Evolutionary conservation across 257 asterid genomes (phyloP), one percentile per base, ranked within the genome.

Genomic region (Solanum stenotomum): DNA sequence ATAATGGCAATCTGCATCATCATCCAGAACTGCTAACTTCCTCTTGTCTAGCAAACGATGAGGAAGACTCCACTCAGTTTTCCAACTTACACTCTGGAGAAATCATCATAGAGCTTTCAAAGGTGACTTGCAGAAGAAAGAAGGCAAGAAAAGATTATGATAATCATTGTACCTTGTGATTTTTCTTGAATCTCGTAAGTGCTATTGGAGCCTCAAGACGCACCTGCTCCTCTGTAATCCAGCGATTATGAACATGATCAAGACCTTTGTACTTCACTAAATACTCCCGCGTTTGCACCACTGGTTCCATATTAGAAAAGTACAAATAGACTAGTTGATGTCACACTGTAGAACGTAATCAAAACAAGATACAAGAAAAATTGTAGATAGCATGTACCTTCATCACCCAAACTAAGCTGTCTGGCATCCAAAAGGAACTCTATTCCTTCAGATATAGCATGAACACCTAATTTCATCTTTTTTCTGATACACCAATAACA

Each of bases 211-310:
- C 87, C 49, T 87, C 87, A 27, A 82, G 52, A 86, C 9, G 22
- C 70, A 91, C 59, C 25, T 84, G 61, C 79, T 27, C 42, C 78
- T 88, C 84, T 74, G 90, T 77, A 44, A 91, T 85, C 90, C 93
- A 91, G 67, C 81, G 25, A 33, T 74, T 89, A 77, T 89, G 93
- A 83, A 86, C 87, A 83, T 89, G 91, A 74, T 91, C 90, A 75
- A 91, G 89, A 63, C 90, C 90, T 77, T 65, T 86, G 89, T 89
- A 87, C 90, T 91, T 91, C 74, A 89, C 91, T 49, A 89, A 86
- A 72, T 91, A 91, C 70, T 89, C 83, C 86, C 49, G 72, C 78
- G 84, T 71, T 37, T 68, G 78, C 75, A 31, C 84, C 44, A 14
- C 93, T 91, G 33, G 65, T 25, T 68, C 42, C 85, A 83, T 52